Evolutionary conservation across 306 rosid species (phyloP), one percentile per base, ranked within the genome.

Genomic region (Malus sylvestris): DNA sequence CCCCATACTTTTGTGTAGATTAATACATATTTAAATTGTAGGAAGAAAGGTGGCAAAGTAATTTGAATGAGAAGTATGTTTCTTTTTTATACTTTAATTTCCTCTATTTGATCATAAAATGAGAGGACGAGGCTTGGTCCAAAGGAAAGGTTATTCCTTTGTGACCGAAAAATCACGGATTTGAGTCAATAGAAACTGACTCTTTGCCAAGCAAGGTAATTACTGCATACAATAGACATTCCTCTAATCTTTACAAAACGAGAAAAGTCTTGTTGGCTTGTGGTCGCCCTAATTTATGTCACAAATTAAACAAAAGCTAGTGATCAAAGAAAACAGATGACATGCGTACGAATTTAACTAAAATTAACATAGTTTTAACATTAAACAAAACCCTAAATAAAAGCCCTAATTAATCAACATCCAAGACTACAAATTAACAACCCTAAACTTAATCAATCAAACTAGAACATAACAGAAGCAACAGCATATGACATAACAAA

Each of bases 391-490:
- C 33, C 25, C 65, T 1, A 60, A 25, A 25, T 22, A 60, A 13
- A 12, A 49, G 4, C 3, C 19, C 35, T 27, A 8, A 58, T 58
- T 60, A 60, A 25, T 22, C 65, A 23, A 60, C 15, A 60, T n/a
- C 16, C 61, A 57, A 59, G 52, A 49, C 53, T 49, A 49, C 19
- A 23, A 12, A 60, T 60, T 60, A 60, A 14, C 44, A 67, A 58
- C 45, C 33, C 27, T 57, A 20, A 35, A 61, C 16, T 22, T 1
- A 27, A 27, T 6, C 18, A 32, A 64, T 30, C 68, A 29, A 60
- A n/a, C 78, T 45, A 71, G 40, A 63, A 77, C 38, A 83, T 44
- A 67, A 65, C 15, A 23, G 70, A 77, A 72, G 83, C 73, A 67
- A 23, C 73, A 62, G 20, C 60, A 62, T 3, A 78, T 8, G 73